Base-by-base conservation (phyloP, 352 stramenopile species). In the Phytopythium mirpurense region DNA sequence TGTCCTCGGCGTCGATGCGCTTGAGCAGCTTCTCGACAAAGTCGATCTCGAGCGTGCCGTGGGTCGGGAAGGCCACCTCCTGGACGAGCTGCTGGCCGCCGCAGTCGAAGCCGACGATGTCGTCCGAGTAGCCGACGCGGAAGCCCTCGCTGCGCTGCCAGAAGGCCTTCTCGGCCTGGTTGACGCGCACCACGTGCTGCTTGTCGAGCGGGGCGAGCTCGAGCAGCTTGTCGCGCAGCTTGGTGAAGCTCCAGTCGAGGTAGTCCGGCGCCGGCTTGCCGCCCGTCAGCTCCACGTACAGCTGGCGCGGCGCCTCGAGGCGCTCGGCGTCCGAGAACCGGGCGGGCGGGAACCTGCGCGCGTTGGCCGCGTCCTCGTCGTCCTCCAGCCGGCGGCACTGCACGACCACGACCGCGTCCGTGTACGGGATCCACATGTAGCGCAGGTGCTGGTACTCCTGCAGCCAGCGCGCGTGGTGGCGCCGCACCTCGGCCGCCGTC, bases 401-500 rank as follows among this genome's bases (percentile, higher is more conserved):
- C 19, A 99, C 96, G 35, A 98, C 92, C 0, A 98, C 89, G 37
- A 98, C 83, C 0, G 79, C 70, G 59, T 99, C 96, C 7, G 92
- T 97, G 75, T 98, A 98, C 12, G 97, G 97, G 58, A 99, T 98
- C 96, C 96, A 99, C 96, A 99, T 99, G 79, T 99, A 99, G 34
- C 96, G 75, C 37, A 96, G 46, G 63, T 97, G 90, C 57, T 93
- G 77, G 60, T 86, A 90, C 54, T 90, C 62, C 19, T 74, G 48
- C 1, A 97, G 70, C 63, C 83, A 90, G 29, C 71, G 59, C 34
- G 63, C 67, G 65, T 97, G 88, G 54, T 92, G 72, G 46, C 74
- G 65, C 19, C 78, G 80, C 24, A 97, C 87, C 64, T 98, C 80
- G 34, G 84, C 62, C 19, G 93, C 63, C 6, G 83, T 97, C 59